phyloP scores from a whole-genome alignment of 257 asterid genomes.

The Henckelia pumila region DNA sequence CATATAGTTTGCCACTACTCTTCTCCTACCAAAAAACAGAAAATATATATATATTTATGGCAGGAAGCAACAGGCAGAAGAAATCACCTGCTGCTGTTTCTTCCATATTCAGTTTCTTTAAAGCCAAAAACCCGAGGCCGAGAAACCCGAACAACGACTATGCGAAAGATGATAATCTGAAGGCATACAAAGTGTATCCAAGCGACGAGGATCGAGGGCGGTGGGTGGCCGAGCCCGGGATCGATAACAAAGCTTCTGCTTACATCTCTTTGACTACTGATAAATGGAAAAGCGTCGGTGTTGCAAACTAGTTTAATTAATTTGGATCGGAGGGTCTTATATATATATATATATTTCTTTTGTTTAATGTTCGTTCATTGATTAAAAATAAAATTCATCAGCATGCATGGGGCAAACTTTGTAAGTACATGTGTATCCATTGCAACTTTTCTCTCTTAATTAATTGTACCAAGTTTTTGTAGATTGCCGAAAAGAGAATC shows the following conservation, averaged over 20 bases:
- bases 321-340: not conserved
- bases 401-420: no score
- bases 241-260: conserved; percentile 37
- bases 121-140: conserved; percentile 26
- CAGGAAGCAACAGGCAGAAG: conserved; percentile 32
- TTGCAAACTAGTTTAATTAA: not conserved
- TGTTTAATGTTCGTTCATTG: not conserved
- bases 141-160: not conserved
- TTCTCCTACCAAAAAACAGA: not conserved
- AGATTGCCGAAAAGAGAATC: no score
- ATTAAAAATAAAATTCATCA: not conserved
- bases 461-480: no score
- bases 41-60: conserved; percentile 19
- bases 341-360: no score
- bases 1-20: not conserved
- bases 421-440: no score
- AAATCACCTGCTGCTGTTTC: conserved; percentile 28
- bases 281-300: conserved; percentile 22
- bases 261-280: conserved; percentile 33
- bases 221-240: conserved; percentile 54
- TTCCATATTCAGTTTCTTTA: conserved; percentile 35
- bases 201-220: conserved; percentile 51
- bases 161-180: conserved; percentile 29
- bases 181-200: conserved; percentile 45
- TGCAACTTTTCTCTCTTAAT: no score